These are phyloP conservation scores for Calonectria pauciramosa DNA, from an alignment of 2,329 filamentous ascomycete species.

Conservation along the genomic window DNA sequence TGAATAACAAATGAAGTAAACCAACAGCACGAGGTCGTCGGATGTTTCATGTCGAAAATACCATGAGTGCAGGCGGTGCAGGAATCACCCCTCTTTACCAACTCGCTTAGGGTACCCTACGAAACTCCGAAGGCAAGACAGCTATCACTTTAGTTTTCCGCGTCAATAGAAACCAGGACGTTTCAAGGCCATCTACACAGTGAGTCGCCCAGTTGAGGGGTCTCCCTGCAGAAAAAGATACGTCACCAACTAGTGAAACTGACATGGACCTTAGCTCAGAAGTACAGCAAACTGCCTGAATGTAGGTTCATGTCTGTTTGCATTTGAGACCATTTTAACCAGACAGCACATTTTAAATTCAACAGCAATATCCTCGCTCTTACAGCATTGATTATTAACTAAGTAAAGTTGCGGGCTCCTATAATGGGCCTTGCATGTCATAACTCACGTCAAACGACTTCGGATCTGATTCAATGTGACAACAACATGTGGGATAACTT, in stretches of 20 bases:
- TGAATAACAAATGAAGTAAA: neutral
- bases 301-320: neutral
- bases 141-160: constrained; percentile 76
- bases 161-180: constrained; percentile 74
- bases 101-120: constrained; percentile 72
- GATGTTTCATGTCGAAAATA: constrained; percentile 35
- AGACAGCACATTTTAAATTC: neutral
- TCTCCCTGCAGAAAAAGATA: constrained; percentile 66
- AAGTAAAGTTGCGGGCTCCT: neutral
- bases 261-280: too few species aligned
- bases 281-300: neutral
- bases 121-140: constrained; percentile 72
- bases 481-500: too few species aligned
- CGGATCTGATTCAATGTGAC: neutral
- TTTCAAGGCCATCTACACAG: constrained; percentile 72
- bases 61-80: constrained; percentile 78
- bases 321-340: neutral
- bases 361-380: neutral
- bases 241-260: too few species aligned
- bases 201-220: constrained; percentile 61
- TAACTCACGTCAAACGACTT: neutral
- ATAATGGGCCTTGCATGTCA: neutral
- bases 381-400: neutral
- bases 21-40: neutral
- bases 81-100: constrained; percentile 81